Conservation (phyloP, 371 early-diverging fungal genomes). For the Saksenaea vasiformis region DNA sequence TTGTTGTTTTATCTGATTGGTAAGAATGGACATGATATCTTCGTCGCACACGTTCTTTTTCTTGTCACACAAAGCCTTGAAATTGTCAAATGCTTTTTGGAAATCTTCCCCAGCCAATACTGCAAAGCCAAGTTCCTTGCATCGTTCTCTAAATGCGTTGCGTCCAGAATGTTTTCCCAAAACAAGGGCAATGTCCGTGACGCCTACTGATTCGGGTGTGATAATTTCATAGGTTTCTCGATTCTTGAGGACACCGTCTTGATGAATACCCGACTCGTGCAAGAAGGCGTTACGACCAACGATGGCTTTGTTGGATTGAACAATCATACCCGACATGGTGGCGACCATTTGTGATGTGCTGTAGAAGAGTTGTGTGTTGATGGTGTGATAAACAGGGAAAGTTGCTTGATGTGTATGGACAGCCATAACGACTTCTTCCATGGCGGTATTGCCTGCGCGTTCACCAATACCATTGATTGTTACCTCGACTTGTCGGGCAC, state of each 20-base stretch:
- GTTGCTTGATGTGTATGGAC: slow-evolving; percentile 83
- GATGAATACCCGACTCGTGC: slow-evolving; percentile 97
- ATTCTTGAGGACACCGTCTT: slow-evolving; percentile 96
- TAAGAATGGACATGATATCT: slow-evolving; percentile 84
- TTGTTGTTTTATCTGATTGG: slow-evolving; percentile 57
- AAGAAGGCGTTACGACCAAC: slow-evolving; percentile 97
- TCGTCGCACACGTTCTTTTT: slow-evolving; percentile 92
- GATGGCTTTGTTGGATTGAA: slow-evolving; percentile 97
- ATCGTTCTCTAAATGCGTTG: slow-evolving; percentile 85
- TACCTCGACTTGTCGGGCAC: slow-evolving; percentile 96
- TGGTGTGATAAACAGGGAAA: slow-evolving; percentile 85
- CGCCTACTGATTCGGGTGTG: slow-evolving; percentile 88
- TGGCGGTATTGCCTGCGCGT: slow-evolving; percentile 96
- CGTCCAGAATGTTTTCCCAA: slow-evolving; percentile 97
- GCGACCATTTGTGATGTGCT: slow-evolving; percentile 89
- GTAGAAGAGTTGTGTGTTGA: slow-evolving; percentile 88
- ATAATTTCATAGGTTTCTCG: slow-evolving; percentile 96
- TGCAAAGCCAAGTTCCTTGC: slow-evolving; percentile 79
- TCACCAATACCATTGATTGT: slow-evolving; percentile 98
- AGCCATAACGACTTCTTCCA: slow-evolving; percentile 96
- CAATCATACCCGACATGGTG: slow-evolving; percentile 86
- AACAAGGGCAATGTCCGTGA: slow-evolving; percentile 80
- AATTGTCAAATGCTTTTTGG: slow-evolving; percentile 80
- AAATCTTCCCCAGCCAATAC: slow-evolving; percentile 66
- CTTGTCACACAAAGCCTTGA: slow-evolving; percentile 89